Evolutionary conservation across 1,284 basidiomycete species (phyloP), one percentile per base, ranked within the genome.

Genomic region (Ganoderma lingzhi): DNA sequence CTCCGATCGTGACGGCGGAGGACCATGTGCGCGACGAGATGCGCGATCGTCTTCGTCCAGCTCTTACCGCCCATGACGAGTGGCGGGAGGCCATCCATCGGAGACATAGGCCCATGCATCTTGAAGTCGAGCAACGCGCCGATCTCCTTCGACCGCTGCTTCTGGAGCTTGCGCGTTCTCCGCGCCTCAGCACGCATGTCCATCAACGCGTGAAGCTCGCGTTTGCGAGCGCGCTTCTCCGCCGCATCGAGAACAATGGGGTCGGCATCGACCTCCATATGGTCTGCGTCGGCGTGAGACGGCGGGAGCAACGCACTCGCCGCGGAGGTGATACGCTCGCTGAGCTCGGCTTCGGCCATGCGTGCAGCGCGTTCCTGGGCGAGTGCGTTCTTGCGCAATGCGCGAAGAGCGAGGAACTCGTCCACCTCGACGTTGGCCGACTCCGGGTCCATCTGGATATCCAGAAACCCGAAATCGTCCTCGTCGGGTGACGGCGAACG

Each of bases 21-120:
- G 55, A 87, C 77, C 88, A 89, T 89, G 77, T 85, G 84, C 65
- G 88, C 87, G 61, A 89, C 85, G 23, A 88, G 80, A 67, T 88
- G 86, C 45, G 82, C 78, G 74, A 89, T 80, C 67, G 74, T 84
- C 55, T 79, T 74, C 65, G 81, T 80, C 56, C 73, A 74, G 55
- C 77, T 77, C 72, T 78, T 77, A 56, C 76, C 75, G 1, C 59
- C 59, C 5, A 61, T 37, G 32, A 68, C 55, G 37, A 70, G 35
- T 39, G 71, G 69, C 35, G 69, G 71, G 10, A 66, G 62, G 23
- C 69, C 71, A 37, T 70, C 70, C 39, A 64, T 74, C 63, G 67
- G 67, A 63, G 69, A 66, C 71, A 17, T 73, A 73, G 48, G 73
- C 69, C 64, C 74, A 75, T 71, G 70, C 70, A 87, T 73, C 80